Conservation (phyloP, 306 rosid species). For the Arachis stenosperma region DNA sequence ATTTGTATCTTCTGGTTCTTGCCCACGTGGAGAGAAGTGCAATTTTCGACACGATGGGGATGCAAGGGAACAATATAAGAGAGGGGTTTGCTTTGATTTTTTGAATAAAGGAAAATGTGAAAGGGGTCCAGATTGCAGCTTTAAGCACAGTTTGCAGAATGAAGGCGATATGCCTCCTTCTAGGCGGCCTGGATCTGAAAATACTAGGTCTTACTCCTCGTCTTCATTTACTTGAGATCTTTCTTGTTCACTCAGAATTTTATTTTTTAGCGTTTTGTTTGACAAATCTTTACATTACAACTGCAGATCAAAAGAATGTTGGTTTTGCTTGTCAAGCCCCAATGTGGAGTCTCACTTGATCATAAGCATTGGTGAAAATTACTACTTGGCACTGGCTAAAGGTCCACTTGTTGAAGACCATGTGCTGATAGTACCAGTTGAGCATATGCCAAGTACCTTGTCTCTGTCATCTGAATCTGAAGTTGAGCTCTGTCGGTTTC, state of each 20-base stretch:
- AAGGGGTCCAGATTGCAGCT: slow-evolving; percentile 87
- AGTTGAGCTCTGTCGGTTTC: slow-evolving; percentile 64
- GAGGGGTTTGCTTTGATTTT: slow-evolving; percentile 95
- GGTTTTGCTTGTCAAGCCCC: slow-evolving; percentile 98
- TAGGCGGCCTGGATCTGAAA: slow-evolving; percentile 59
- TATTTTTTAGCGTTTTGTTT: slow-evolving; percentile 25
- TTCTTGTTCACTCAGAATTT: slow-evolving; percentile 25
- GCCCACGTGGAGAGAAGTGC: slow-evolving; percentile 86
- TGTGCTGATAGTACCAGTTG: slow-evolving; percentile 76
- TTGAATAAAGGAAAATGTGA: slow-evolving; percentile 91
- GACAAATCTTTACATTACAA: slow-evolving; percentile 40
- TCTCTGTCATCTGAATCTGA: slow-evolving; percentile 64
- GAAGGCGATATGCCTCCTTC: slow-evolving; percentile 60
- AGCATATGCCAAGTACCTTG: slow-evolving; percentile 77
- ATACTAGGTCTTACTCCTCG: slow-evolving; percentile 41
- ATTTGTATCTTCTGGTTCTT: slow-evolving; percentile 82
- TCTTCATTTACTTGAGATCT: slow-evolving; percentile 18
- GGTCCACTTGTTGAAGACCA: slow-evolving; percentile 94
- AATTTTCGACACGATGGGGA: slow-evolving; percentile 77
- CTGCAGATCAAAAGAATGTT: slow-evolving; percentile 89
- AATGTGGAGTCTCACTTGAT: slow-evolving; percentile 82
- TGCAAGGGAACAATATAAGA: slow-evolving; percentile 75
- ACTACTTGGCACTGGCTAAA: slow-evolving; percentile 91
- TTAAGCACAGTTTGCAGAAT: slow-evolving; percentile 76
- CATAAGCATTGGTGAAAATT: slow-evolving; percentile 77